Conservation (phyloP, 352 stramenopile species). For the Thraustotheca clavata region DNA sequence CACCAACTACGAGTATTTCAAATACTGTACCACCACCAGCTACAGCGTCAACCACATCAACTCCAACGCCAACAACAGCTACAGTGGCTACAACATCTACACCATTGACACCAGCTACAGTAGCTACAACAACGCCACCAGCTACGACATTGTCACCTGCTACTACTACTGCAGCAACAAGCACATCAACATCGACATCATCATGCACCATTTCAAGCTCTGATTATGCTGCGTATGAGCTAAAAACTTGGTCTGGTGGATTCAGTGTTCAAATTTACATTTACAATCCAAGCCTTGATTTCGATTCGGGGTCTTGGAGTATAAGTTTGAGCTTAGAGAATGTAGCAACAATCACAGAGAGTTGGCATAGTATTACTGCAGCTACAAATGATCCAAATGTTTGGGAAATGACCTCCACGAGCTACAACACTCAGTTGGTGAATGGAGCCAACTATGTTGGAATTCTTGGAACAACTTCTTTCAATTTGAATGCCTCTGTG, state of each 20-base stretch:
- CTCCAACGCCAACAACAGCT: neutral
- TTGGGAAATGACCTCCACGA: neutral
- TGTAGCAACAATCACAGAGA: neutral
- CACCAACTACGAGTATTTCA: neutral
- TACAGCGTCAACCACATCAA: neutral
- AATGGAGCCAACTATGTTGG: neutral
- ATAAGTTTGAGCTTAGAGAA: neutral
- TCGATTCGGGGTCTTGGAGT: neutral
- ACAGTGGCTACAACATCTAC: neutral
- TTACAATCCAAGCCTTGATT: neutral
- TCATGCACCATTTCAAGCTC: neutral
- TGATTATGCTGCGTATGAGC: neutral
- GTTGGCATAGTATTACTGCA: neutral
- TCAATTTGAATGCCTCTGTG: neutral
- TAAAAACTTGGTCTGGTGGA: conserved; percentile 1
- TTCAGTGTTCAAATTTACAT: conserved; percentile 11
- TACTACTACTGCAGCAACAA: neutral
- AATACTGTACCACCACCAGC: neutral
- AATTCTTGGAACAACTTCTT: neutral
- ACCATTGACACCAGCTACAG: too few species aligned
- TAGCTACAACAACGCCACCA: neutral
- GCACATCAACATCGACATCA: neutral
- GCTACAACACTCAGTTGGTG: neutral
- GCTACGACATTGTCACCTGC: neutral
- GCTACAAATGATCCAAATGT: neutral